A percentile compares a stretch with the other conserved stretches of the same genome.
phyloP scores from a whole-genome alignment of 164 flowering plant species.

The Litsea cubeba region DNA sequence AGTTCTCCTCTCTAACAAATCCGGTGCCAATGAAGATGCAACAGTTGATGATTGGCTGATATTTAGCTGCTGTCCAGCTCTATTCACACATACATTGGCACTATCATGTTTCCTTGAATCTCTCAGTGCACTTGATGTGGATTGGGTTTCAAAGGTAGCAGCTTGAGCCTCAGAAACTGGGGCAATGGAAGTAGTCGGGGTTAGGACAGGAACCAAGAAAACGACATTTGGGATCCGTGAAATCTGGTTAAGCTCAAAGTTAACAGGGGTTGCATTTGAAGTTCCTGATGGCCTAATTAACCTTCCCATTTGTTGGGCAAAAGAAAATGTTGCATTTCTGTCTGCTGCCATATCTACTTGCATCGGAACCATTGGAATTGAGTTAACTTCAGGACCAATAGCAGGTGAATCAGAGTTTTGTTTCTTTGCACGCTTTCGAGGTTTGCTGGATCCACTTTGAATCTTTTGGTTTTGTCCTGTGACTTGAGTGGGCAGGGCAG shows the following conservation, averaged over 20 bases:
- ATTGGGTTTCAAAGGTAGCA: not conserved
- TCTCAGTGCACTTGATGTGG: not conserved
- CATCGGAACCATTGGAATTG: conserved; percentile 4
- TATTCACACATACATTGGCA: conserved; percentile 1
- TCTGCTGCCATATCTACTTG: conserved; percentile 8
- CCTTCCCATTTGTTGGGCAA: conserved; percentile 16
- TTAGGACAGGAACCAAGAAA: conserved; percentile 21
- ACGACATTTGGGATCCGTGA: conserved; percentile 24
- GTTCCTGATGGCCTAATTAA: conserved; percentile 15
- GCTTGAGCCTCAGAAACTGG: conserved; percentile 6
- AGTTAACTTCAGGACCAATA: conserved; percentile 13
- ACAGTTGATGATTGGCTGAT: conserved; percentile 14
- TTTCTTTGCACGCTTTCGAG: conserved; percentile 63
- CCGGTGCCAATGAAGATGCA: conserved; percentile 21
- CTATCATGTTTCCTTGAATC: not conserved
- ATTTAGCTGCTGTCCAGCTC: conserved; percentile 15
- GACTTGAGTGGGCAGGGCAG: conserved; percentile 27
- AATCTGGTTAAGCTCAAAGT: conserved; percentile 26
- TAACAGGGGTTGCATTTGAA: conserved; percentile 22
- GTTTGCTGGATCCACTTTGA: conserved; percentile 37
- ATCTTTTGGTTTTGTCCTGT: conserved; percentile 41
- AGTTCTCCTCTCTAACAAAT: conserved; percentile 26
- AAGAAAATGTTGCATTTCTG: conserved; percentile 8
- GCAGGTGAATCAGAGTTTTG: conserved; percentile 18
- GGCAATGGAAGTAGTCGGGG: conserved; percentile 12